Evolutionary conservation across 495 filamentous ascomycete genomes (phyloP).

Genomic region (Glutinoglossum americanum): DNA sequence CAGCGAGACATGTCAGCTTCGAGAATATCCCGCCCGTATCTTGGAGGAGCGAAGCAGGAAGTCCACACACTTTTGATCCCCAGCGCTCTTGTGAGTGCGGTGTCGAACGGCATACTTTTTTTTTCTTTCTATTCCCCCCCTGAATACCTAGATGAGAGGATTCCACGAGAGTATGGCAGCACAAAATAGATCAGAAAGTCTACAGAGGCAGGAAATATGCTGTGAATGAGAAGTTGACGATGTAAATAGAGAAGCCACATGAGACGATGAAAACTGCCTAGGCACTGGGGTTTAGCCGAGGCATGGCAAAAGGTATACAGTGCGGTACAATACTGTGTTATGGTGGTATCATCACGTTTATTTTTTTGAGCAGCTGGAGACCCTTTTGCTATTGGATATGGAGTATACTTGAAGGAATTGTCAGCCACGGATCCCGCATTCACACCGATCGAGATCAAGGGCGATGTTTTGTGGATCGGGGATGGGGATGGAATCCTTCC

Average conservation of each 20-base stretch:
- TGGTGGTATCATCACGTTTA: neutral
- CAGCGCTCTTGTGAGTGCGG: slow-evolving; percentile 67
- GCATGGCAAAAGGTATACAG: neutral
- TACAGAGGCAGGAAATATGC: neutral
- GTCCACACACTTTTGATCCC: slow-evolving; percentile 56
- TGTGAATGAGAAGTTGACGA: neutral
- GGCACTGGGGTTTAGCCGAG: neutral
- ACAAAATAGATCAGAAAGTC: neutral
- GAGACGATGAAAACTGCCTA: neutral
- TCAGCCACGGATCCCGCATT: too few relatives aligned
- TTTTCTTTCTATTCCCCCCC: neutral
- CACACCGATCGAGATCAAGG: too few relatives aligned
- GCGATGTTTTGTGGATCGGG: too few relatives aligned
- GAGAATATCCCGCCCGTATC: neutral
- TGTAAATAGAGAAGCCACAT: neutral
- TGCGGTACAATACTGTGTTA: too few relatives aligned
- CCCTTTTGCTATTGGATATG: too few relatives aligned
- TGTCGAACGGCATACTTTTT: slow-evolving; percentile 66
- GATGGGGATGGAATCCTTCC: too few relatives aligned
- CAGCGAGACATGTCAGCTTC: neutral
- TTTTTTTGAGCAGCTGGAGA: neutral
- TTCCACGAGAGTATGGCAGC: neutral
- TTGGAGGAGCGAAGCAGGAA: neutral
- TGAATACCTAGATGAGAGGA: neutral
- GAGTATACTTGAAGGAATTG: too few relatives aligned